Conservation (phyloP, 768 basidiomycete genomes). For the Rhodosporidiobolus odoratus region DNA sequence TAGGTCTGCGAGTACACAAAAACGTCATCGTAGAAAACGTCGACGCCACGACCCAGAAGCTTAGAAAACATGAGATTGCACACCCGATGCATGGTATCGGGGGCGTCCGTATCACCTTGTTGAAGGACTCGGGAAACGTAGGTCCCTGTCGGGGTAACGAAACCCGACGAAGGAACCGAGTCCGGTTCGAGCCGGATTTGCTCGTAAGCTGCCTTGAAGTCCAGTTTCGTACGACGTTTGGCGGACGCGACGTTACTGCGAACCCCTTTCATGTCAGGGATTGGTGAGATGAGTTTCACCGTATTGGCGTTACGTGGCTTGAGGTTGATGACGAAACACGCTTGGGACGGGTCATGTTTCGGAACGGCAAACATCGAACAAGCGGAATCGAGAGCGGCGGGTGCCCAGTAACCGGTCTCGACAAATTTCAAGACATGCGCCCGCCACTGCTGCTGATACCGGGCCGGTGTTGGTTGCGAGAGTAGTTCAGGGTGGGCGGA, state of each 20-base stretch:
- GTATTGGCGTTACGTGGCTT: constrained; percentile 8
- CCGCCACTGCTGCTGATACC: constrained; percentile 1
- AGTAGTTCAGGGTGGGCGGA: too few relatives aligned
- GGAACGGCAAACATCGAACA: constrained; percentile 15
- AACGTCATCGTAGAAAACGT: constrained; percentile 53
- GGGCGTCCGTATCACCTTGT: constrained; percentile 53
- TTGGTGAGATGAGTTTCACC: not conserved
- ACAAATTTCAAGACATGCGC: constrained; percentile 13
- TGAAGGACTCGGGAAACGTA: constrained; percentile 51
- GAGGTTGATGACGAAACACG: constrained; percentile 17
- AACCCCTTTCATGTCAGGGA: constrained; percentile 13
- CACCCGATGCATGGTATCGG: constrained; percentile 50
- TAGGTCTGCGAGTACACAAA: constrained; percentile 51
- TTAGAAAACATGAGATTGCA: constrained; percentile 46
- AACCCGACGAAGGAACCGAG: constrained; percentile 43
- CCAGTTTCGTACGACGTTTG: constrained; percentile 48
- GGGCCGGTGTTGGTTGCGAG: constrained; percentile 4
- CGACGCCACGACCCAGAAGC: constrained; percentile 50
- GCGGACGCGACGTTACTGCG: not conserved
- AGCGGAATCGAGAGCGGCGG: constrained; percentile 14
- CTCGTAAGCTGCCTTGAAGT: constrained; percentile 50
- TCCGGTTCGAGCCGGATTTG: constrained; percentile 47
- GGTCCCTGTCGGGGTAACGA: constrained; percentile 49
- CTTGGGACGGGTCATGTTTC: constrained; percentile 5
- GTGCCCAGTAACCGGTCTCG: constrained; percentile 12